Conservation (phyloP, 2,329 filamentous ascomycete species). For the Sclerotinia borealis region DNA sequence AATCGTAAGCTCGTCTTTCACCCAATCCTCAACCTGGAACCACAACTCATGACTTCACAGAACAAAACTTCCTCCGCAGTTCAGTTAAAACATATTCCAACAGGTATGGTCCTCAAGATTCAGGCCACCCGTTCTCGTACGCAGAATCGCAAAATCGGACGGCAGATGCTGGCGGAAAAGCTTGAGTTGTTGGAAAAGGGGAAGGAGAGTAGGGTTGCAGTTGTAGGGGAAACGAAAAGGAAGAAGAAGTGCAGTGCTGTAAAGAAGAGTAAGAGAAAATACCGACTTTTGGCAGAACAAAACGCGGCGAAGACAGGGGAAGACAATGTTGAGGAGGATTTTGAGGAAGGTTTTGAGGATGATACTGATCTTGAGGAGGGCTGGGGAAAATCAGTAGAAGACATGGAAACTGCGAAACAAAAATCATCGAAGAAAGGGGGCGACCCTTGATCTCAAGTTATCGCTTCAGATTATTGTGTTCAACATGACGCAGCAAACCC, state of each 20-base stretch:
- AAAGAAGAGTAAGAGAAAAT: constrained; percentile 82
- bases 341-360: neutral
- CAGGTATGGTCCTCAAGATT: constrained; percentile 87
- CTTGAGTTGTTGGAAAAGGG: constrained; percentile 70
- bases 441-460: neutral
- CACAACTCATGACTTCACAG: constrained; percentile 35
- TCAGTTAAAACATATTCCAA: constrained; percentile 83
- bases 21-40: neutral
- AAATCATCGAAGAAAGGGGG: neutral
- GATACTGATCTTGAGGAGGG: neutral
- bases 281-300: constrained; percentile 48
- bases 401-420: neutral
- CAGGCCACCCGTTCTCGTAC: constrained; percentile 83
- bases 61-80: constrained; percentile 97
- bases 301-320: constrained; percentile 21
- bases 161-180: constrained; percentile 51
- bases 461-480: neutral
- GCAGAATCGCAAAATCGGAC: constrained; percentile 82
- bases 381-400: neutral
- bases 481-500: neutral
- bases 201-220: constrained; percentile 55
- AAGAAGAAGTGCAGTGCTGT: constrained; percentile 68
- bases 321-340: constrained; percentile 10
- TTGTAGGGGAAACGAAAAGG: constrained; percentile 57
- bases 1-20: constrained; percentile 53